Conservation (phyloP, 805 yeast species). For the Vanderwaltozyma tropicalis region DNA sequence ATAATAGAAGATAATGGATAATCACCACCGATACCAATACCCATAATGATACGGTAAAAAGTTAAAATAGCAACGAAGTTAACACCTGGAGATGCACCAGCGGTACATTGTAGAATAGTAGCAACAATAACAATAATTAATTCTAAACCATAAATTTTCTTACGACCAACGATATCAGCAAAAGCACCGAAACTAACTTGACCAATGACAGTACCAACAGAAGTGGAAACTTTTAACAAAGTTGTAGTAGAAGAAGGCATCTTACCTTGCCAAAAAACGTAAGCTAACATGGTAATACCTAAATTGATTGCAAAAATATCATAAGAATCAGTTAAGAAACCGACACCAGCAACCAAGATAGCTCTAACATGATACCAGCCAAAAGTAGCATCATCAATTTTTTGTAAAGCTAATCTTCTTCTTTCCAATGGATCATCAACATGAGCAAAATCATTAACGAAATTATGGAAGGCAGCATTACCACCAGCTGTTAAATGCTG, state of each 20-base stretch:
- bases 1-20: slow-evolving; percentile 87
- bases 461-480: slow-evolving; percentile 80
- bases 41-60: slow-evolving; percentile 77
- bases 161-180: slow-evolving; percentile 79
- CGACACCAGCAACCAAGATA: slow-evolving; percentile 83
- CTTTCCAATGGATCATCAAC: slow-evolving; percentile 79
- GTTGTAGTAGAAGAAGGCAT: slow-evolving; percentile 68
- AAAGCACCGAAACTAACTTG: slow-evolving; percentile 75
- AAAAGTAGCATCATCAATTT: slow-evolving; percentile 68
- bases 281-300: slow-evolving; percentile 68
- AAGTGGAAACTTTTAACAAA: slow-evolving; percentile 75
- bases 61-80: slow-evolving; percentile 63
- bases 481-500: slow-evolving; percentile 48
- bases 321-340: slow-evolving; percentile 86
- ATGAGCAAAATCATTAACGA: slow-evolving; percentile 67
- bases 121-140: slow-evolving; percentile 76
- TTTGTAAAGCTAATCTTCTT: slow-evolving; percentile 75
- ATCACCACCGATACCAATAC: slow-evolving; percentile 97
- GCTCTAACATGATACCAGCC: slow-evolving; percentile 80
- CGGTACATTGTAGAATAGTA: slow-evolving; percentile 63
- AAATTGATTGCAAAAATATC: slow-evolving; percentile 86
- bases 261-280: slow-evolving; percentile 57
- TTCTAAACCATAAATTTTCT: slow-evolving; percentile 78
- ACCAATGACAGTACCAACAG: slow-evolving; percentile 90
- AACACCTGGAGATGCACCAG: slow-evolving; percentile 64